These are phyloP conservation scores for Corrigiola litoralis DNA, from an alignment of 179 eudicot genomes.

Conservation along the genomic window DNA sequence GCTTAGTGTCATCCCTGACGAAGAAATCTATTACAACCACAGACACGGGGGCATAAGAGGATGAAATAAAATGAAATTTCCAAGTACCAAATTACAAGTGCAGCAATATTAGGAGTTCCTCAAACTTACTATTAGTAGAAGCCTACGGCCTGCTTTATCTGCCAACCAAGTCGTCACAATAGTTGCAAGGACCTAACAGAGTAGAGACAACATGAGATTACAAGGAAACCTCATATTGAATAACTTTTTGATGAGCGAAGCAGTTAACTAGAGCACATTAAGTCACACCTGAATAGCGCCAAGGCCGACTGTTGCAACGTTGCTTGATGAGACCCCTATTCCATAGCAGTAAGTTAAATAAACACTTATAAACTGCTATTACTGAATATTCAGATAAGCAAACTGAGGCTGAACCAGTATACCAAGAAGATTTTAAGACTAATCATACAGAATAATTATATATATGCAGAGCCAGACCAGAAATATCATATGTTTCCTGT, in stretches of 20 bases:
- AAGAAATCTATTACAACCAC: slow-evolving; percentile 52
- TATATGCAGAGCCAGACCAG: background rate
- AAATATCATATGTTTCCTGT: background rate
- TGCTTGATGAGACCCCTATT: slow-evolving; percentile 77
- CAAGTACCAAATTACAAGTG: background rate
- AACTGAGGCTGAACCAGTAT: too few species aligned
- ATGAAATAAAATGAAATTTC: background rate
- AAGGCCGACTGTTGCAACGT: slow-evolving; percentile 67
- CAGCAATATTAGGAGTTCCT: background rate
- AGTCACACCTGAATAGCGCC: slow-evolving; percentile 77
- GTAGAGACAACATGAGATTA: slow-evolving; percentile 11
- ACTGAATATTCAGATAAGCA: too few species aligned
- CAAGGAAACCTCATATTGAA: background rate
- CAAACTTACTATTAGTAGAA: slow-evolving; percentile 71
- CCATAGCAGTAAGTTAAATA: slow-evolving; percentile 15
- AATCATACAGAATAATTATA: too few species aligned
- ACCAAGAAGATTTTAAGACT: too few species aligned
- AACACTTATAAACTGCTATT: too few species aligned
- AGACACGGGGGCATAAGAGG: background rate
- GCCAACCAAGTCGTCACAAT: slow-evolving; percentile 72
- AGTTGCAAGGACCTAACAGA: slow-evolving; percentile 74
- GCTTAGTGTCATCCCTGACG: slow-evolving; percentile 65
- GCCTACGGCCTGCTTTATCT: slow-evolving; percentile 90
- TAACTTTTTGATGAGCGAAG: background rate
- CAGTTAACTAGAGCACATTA: background rate